A percentile compares a stretch with the other conserved stretches of the same genome.
These are phyloP conservation scores for Pichia nanzhaoensis DNA, from an alignment of 805 yeast species.

Conservation along the genomic window DNA sequence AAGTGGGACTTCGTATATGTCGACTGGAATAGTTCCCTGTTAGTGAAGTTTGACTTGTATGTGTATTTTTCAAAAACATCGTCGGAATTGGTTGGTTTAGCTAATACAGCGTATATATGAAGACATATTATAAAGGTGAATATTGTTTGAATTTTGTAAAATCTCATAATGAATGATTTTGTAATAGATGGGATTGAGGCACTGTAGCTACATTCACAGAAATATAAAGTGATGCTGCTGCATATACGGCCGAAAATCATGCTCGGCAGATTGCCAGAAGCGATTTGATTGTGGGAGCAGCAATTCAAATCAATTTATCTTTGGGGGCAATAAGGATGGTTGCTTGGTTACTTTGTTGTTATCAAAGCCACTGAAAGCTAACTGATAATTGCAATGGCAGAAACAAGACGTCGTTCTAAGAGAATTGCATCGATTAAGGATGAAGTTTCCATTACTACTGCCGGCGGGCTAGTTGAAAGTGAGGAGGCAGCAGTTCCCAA, in stretches of 20 bases:
- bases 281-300: background rate
- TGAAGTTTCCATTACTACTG: background rate
- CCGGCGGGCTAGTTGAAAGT: background rate
- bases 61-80: constrained; percentile 9
- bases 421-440: constrained; percentile 9
- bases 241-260: no score
- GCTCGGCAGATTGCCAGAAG: no score
- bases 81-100: background rate
- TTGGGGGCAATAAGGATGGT: no score
- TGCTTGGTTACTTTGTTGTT: no score
- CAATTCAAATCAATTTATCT: no score
- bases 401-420: constrained; percentile 6
- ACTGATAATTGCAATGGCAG: background rate
- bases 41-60: constrained; percentile 16
- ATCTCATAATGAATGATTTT: background rate
- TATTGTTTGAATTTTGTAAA: background rate
- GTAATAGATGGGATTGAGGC: no score
- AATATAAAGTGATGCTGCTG: no score
- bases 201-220: no score
- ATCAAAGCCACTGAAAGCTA: no score
- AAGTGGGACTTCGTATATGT: constrained; percentile 24
- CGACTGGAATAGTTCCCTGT: constrained; percentile 21
- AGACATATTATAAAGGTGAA: background rate
- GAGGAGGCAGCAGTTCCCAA: background rate
- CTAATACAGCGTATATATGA: background rate